Evolutionary conservation across 2,329 filamentous ascomycete species (phyloP), one percentile per base, ranked within the genome.

Genomic region (Colletotrichum abscissum): DNA sequence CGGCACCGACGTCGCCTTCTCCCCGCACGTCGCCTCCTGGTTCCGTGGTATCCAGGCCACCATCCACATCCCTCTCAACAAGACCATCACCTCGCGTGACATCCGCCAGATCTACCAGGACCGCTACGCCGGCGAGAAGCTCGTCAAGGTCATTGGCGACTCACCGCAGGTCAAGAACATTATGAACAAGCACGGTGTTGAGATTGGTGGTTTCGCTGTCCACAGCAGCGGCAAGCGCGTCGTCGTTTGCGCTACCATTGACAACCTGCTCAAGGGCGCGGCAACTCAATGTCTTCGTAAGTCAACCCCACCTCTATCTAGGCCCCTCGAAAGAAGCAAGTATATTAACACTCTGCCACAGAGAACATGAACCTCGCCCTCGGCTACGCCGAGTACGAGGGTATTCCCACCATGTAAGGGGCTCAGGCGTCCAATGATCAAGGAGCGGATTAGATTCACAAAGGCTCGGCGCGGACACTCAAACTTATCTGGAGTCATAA

Each of bases 21-120:
- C 97, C 71, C 97, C 97, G 7, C 97, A 98, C 82, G 95, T 98
- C 24, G 94, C 95, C n/a, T 91, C 93, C 16, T 98, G 95, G 96
- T 98, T 98, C 90, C 93, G 97, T 80, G 96, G 96, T 76, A 98
- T 98, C 78, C 92, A 94, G 81, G 94, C 95, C 84, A 96, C 95
- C 52, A 95, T 98, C 83, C 95, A 92, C 80, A 94, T 98, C 63
- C 96, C 96, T 14, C 88, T 99, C 9, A 93, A 93, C 80, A 89
- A 96, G 83, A 89, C 91, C 74, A 97, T 98, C 94, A 94, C 92
- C 3, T 95, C 94, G 55, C 93, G 97, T 65, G 95, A 98, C 81
- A 95, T 99, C 77, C 92, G 97, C 75, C 94, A 98, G 80, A 87
- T 98, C 72, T 99, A 97, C 88, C 96, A 98, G 84, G 96, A 98